Evolutionary conservation across 2,329 filamentous ascomycete species (phyloP).

Genomic region (Aurifilum marmelostoma): DNA sequence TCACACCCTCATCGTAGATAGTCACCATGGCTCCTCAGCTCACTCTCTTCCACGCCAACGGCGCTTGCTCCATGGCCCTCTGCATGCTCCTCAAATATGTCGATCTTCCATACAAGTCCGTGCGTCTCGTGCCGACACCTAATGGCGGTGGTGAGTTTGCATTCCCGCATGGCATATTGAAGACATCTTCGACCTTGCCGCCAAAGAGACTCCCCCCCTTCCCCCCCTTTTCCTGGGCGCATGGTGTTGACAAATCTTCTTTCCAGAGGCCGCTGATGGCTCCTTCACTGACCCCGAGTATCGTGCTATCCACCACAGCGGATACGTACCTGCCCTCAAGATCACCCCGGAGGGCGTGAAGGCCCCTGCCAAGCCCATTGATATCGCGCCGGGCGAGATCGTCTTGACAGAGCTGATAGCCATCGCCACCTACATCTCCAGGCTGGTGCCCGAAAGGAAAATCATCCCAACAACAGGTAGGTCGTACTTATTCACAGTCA

Average conservation of each 20-base stretch:
- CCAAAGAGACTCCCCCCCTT: background rate
- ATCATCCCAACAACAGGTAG: background rate
- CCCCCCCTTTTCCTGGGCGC: too few relatives aligned
- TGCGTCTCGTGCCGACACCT: background rate
- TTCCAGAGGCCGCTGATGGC: slow-evolving; percentile 37
- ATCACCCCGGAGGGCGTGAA: slow-evolving; percentile 30
- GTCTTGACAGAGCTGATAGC: slow-evolving; percentile 41
- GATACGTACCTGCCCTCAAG: slow-evolving; percentile 39
- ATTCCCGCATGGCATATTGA: background rate
- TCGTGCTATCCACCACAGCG: slow-evolving; percentile 36
- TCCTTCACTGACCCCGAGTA: slow-evolving; percentile 37
- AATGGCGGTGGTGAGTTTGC: background rate
- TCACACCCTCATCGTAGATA: background rate
- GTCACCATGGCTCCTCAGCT: slow-evolving; percentile 1
- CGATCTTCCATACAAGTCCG: slow-evolving; percentile 34
- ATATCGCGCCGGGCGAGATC: slow-evolving; percentile 23
- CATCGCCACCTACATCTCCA: slow-evolving; percentile 38
- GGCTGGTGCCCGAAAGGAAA: background rate
- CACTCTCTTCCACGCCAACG: slow-evolving; percentile 37
- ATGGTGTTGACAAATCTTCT: too few relatives aligned
- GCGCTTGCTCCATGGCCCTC: slow-evolving; percentile 38
- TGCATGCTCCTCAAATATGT: slow-evolving; percentile 39
- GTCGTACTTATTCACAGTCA: background rate
- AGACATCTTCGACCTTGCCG: background rate
- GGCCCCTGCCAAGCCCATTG: background rate